Conservation (phyloP, 208 protist species). For the Wallacemonas rigidus region DNA sequence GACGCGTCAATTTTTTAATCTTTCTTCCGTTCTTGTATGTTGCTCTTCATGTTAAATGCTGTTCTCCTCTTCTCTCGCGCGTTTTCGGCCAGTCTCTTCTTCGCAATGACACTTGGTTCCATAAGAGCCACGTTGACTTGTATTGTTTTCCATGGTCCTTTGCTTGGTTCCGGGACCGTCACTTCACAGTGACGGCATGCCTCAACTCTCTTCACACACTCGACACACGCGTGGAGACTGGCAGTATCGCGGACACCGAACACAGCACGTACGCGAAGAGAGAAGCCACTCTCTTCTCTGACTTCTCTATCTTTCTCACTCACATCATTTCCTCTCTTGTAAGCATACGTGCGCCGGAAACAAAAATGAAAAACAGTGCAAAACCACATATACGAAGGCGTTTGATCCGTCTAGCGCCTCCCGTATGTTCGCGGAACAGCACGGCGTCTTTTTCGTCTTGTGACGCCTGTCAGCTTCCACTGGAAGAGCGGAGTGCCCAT, state of each 20-base stretch:
- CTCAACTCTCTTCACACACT: neutral
- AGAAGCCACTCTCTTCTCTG: neutral
- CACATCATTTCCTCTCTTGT: slow-evolving; percentile 19
- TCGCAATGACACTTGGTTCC: slow-evolving; percentile 17
- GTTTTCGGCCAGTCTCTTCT: slow-evolving; percentile 12
- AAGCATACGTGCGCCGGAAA: neutral
- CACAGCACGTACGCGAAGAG: neutral
- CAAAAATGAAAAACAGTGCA: neutral
- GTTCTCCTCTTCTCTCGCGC: slow-evolving; percentile 20
- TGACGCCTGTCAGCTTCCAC: too few relatives aligned
- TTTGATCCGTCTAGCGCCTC: too few relatives aligned
- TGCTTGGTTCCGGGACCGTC: too few relatives aligned
- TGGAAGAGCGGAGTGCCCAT: too few relatives aligned
- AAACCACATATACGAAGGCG: neutral
- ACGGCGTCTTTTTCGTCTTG: too few relatives aligned
- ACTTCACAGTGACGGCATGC: too few relatives aligned
- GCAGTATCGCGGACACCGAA: neutral
- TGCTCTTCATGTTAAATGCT: slow-evolving; percentile 3
- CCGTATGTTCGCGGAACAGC: too few relatives aligned
- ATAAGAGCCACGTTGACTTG: slow-evolving; percentile 17
- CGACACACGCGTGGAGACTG: neutral
- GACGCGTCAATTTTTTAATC: too few relatives aligned
- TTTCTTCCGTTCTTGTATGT: slow-evolving; percentile 3
- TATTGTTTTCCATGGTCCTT: slow-evolving; percentile 18
- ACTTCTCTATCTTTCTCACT: neutral